Evolutionary conservation across 1,139 yeast species (phyloP).

Genomic region (Eremothecium cymbalariae): DNA sequence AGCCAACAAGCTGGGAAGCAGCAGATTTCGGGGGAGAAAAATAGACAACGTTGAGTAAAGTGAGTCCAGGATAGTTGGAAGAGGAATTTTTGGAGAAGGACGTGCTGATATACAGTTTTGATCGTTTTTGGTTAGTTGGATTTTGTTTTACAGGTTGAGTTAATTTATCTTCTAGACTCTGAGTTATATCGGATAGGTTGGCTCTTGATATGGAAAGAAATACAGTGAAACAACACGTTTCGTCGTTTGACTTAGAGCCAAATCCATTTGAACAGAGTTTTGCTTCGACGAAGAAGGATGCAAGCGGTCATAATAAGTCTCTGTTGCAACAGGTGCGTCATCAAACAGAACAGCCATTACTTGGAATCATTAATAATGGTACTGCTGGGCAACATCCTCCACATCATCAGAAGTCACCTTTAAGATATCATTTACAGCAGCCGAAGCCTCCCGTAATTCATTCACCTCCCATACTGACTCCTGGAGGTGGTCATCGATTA

Average conservation of each 20-base stretch:
- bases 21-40: no score
- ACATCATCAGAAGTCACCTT: slow-evolving; percentile 13
- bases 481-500: slow-evolving; percentile 49
- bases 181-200: no score
- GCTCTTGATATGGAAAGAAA: slow-evolving; percentile 2
- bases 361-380: background rate
- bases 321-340: slow-evolving; percentile 12
- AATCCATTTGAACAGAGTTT: slow-evolving; percentile 94
- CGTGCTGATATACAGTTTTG: no score
- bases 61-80: no score
- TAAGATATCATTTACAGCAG: slow-evolving; percentile 12
- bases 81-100: no score
- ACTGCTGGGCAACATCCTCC: background rate
- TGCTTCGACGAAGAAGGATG: slow-evolving; percentile 42
- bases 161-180: no score
- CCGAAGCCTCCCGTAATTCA: slow-evolving; percentile 19
- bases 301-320: slow-evolving; percentile 27
- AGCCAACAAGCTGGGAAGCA: no score
- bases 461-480: slow-evolving; percentile 51
- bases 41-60: no score
- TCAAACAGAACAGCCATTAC: slow-evolving; percentile 2
- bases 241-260: slow-evolving; percentile 70
- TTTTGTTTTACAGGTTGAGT: no score
- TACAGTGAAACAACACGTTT: slow-evolving; percentile 12
- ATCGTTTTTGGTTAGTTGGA: no score